These are phyloP conservation scores for Wickerhamomyces sydowiorum DNA, from an alignment of 805 yeast genomes.

Conservation along the genomic window DNA sequence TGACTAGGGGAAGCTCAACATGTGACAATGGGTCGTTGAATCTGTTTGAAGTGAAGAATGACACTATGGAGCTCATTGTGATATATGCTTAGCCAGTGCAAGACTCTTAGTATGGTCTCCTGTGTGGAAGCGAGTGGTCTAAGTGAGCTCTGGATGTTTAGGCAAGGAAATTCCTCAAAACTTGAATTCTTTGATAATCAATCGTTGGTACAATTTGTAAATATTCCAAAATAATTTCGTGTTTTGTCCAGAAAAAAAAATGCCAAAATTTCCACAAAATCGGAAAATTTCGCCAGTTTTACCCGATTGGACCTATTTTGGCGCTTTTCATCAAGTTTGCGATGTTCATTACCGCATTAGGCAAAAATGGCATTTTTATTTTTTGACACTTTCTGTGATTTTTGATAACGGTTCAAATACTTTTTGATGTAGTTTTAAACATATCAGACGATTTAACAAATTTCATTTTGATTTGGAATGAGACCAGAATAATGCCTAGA, in stretches of 20 bases:
- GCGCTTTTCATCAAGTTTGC: too few relatives aligned
- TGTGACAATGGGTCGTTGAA: constrained; percentile 22
- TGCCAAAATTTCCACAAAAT: too few relatives aligned
- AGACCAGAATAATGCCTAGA: background rate
- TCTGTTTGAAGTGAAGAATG: background rate
- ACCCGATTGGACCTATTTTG: background rate
- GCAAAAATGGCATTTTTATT: background rate
- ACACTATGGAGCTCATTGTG: background rate
- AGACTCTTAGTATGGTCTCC: too few relatives aligned
- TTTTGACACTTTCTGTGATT: too few relatives aligned
- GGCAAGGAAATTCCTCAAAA: too few relatives aligned
- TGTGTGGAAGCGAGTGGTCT: background rate
- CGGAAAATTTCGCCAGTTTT: background rate
- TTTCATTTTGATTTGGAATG: background rate
- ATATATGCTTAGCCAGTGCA: background rate
- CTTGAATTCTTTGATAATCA: too few relatives aligned
- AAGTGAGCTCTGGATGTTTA: background rate
- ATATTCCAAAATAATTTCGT: too few relatives aligned
- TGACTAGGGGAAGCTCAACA: constrained; percentile 23
- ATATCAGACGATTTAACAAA: background rate
- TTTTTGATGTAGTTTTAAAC: too few relatives aligned
- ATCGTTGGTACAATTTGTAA: too few relatives aligned
- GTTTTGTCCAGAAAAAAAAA: too few relatives aligned
- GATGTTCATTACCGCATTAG: background rate
- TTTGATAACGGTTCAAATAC: too few relatives aligned